Evolutionary conservation across 768 basidiomycete species (phyloP), one percentile per base, ranked within the genome.

Genomic region (Termitomyces sp.): DNA sequence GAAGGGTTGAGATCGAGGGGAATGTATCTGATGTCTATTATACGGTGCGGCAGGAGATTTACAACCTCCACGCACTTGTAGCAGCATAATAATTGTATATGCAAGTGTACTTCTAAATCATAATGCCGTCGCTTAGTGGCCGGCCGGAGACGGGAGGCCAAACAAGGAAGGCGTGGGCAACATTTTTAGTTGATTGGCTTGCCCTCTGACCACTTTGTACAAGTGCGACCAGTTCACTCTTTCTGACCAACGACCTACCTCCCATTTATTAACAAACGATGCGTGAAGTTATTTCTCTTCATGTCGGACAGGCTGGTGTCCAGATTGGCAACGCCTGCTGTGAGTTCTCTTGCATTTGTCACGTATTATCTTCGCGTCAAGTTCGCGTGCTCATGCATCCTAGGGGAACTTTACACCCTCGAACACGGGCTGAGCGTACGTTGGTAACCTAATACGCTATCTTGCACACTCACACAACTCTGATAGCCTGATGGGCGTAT

Each of bases 241-340:
- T 65, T 51, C 59, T n/a, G 57, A 49, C 63, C 59, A 56, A 63
- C 63, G 46, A 44, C 52, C 49, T 33, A 33, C 48, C 61, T 57
- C 63, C 53, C 40, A 28, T 63, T 55, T 62, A 36, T 45, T 60
- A 65, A 72, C 69, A 55, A 71, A 81, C 70, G 76, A 93, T 93
- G 91, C 90, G 91, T 83, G 91, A 93, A 90, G 95, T 98, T 78
- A 96, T 97, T 82, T 96, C 94, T 68, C 84, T 98, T 74, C 94
- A 98, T 79, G 96, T 98, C 74, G 96, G 96, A 72, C 97, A 99
- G 82, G 97, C 96, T 73, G 95, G 94, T 88, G 90, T 92, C 69
- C 92, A 94, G 82, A 92, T 94, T 71, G 96, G 96, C 73, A 98
- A 98, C 77, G 96, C 97, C 73, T 99, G 95, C 80, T 97, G 96